These are phyloP conservation scores for Asterella californica DNA, from an alignment of 225 moss, liverwort and hornwort genomes.

Conservation along the genomic window DNA sequence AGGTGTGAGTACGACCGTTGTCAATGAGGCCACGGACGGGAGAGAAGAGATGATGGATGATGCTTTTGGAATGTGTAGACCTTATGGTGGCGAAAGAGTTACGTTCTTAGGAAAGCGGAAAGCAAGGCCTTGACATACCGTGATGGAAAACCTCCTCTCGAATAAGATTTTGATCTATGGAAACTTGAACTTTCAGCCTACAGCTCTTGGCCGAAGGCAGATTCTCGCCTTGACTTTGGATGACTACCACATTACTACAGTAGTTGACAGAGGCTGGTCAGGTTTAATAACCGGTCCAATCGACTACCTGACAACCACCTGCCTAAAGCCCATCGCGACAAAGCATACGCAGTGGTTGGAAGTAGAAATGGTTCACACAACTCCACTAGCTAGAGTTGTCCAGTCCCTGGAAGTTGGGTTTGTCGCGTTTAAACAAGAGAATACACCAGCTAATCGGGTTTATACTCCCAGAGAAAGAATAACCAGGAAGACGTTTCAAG, in stretches of 20 bases:
- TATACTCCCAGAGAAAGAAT: not conserved
- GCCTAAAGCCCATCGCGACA: constrained; percentile 4
- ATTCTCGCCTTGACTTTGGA: constrained; percentile 13
- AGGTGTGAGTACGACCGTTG: not conserved
- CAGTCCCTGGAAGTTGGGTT: not conserved
- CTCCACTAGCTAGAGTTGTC: not conserved
- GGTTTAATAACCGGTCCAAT: not conserved
- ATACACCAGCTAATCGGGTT: not conserved
- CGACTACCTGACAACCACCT: constrained; percentile 18
- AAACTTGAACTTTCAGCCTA: not conserved
- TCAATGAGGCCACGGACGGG: not conserved
- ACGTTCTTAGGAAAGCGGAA: not conserved
- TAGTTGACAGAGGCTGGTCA: not conserved
- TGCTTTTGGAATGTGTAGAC: not conserved
- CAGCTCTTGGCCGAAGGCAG: not conserved
- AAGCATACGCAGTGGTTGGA: constrained; percentile 15
- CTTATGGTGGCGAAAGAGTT: not conserved
- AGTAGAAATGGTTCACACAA: not conserved
- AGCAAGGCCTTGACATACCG: not conserved
- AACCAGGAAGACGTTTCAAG: not conserved
- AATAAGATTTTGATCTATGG: not conserved
- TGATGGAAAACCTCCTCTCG: constrained; percentile 4
- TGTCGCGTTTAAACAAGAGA: not conserved
- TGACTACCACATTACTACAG: not conserved
- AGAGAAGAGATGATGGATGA: not conserved